Conservation (phyloP, 345 rosid genomes). For the Boechera retrofracta region DNA sequence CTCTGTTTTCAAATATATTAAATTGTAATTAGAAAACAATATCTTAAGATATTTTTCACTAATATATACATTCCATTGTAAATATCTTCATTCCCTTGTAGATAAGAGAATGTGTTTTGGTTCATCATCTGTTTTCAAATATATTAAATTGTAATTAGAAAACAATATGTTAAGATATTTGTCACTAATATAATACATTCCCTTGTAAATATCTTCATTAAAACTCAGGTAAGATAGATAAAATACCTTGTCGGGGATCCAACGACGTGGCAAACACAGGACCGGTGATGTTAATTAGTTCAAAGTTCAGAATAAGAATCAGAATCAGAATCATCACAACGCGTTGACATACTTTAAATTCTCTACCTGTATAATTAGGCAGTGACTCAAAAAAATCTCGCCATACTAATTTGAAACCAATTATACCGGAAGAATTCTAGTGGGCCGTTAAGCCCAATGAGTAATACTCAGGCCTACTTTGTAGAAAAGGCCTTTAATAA, state of each 20-base stretch:
- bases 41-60: background rate
- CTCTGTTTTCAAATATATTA: no score
- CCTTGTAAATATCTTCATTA: background rate
- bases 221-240: conserved; percentile 14
- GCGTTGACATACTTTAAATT: conserved; percentile 19
- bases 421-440: background rate
- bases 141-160: no score
- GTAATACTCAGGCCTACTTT: background rate
- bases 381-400: background rate
- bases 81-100: background rate
- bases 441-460: background rate
- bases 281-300: conserved; percentile 10
- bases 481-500: background rate
- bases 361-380: conserved; percentile 14
- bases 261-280: conserved; percentile 23
- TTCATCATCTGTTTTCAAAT: no score
- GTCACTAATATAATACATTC: background rate
- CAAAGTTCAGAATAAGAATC: background rate
- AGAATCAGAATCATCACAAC: background rate
- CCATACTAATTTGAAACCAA: background rate
- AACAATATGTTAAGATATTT: background rate
- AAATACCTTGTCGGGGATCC: conserved; percentile 7
- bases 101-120: background rate
- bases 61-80: no score
- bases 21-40: no score